Evolutionary conservation across 345 rosid species (phyloP), one percentile per base, ranked within the genome.

Genomic region (Eutrema japonicum): DNA sequence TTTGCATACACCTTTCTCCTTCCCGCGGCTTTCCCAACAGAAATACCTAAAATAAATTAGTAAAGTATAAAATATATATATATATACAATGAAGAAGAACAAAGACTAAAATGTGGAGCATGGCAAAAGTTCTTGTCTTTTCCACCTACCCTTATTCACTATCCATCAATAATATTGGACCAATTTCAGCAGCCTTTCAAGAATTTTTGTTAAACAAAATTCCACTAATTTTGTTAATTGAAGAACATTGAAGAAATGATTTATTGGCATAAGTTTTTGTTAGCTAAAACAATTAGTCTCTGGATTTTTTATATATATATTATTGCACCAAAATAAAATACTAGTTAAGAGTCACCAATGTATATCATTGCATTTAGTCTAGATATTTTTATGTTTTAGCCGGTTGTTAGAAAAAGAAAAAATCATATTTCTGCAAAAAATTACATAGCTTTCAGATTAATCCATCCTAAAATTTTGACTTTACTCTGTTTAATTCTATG

Each of bases 11-110:
- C 52, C 42, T 46, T 75, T 76, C 69, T 70, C 53, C 57, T 76
- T 76, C 79, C 75, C 79, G 71, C 75, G 71, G 71, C 30, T 76
- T 70, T 70, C 53, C 66, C 60, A 76, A 70, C 76, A 70, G 55
- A 70, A 47, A 49, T 41, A 70, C 70, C 66, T 77, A 64, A 42
- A 53, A 1, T 68, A 52, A 52, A 7, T 69, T 76, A 51, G 22
- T 68, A 43, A 53, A 32, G 18, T 29, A 11, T 14, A 18, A 49
- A 54, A 54, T 33, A 26, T 10, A 52, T 33, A 33, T 35, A n/a
- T n/a, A 33, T 47, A 49, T 33, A 35, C n/a, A 8, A 18, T 62
- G 18, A 27, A 38, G 18, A 27, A 38, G 8, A 48, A 18, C 26
- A 65, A 54, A 40, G 36, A 47, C 70, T n/a, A 64, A 55, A 65